phyloP scores from a whole-genome alignment of 2,329 filamentous ascomycete species.

The Periglandula ipomoeae region DNA sequence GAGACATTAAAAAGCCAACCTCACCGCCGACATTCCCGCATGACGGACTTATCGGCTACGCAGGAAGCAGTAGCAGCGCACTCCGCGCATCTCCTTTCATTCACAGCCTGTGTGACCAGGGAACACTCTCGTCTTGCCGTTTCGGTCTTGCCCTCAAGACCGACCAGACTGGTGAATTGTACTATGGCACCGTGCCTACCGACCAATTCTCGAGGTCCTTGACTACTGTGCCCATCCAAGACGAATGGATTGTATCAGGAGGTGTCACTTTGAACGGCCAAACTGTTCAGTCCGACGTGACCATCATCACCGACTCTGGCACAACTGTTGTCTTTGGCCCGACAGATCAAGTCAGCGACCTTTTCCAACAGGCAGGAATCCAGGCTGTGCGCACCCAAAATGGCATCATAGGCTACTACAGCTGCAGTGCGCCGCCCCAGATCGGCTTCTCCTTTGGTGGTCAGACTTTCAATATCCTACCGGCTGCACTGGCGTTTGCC shows the following conservation, averaged over 20 bases:
- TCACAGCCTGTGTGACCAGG: conserved; percentile 11
- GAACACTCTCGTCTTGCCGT: conserved; percentile 12
- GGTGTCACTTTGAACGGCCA: background rate
- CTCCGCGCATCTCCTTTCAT: conserved; percentile 10
- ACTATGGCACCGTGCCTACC: conserved; percentile 12
- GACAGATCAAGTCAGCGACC: conserved; percentile 3
- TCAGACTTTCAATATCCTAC: conserved; percentile 11
- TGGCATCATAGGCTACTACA: conserved; percentile 12
- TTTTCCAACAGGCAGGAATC: conserved; percentile 12
- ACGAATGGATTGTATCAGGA: background rate
- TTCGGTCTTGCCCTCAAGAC: conserved; percentile 13
- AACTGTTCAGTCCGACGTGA: background rate
- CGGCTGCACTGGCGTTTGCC: conserved; percentile 10
- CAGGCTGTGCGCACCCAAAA: conserved; percentile 4
- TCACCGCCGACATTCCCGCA: conserved; percentile 10
- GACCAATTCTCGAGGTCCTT: background rate
- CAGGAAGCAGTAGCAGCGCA: conserved; percentile 4
- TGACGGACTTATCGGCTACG: conserved; percentile 14
- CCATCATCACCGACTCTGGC: conserved; percentile 12
- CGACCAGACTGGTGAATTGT: conserved; percentile 12
- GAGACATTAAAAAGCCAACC: background rate
- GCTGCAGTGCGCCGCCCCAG: conserved; percentile 9
- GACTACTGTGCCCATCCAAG: background rate
- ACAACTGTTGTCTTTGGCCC: conserved; percentile 14
- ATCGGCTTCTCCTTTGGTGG: conserved; percentile 12